Evolutionary conservation across 352 stramenopile genomes (phyloP).

Genomic region (Aphanomyces stellatus): DNA sequence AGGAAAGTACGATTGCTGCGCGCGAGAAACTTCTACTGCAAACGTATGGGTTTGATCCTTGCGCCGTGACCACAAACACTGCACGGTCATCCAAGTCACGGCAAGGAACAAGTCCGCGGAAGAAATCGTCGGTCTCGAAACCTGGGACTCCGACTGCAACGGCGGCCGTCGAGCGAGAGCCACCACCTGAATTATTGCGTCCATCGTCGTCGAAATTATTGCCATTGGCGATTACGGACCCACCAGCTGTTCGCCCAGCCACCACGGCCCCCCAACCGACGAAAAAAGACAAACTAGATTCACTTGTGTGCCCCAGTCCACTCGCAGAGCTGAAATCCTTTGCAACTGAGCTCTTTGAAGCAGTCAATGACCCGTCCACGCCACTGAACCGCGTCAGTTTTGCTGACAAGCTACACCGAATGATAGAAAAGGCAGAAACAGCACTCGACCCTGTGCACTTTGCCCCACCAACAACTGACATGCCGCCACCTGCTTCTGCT

Average conservation of each 20-base stretch:
- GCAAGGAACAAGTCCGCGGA: background rate
- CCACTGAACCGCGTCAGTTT: slow-evolving; percentile 55
- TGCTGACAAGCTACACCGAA: slow-evolving; percentile 79
- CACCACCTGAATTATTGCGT: no score
- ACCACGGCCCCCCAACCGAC: background rate
- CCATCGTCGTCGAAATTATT: slow-evolving; percentile 15
- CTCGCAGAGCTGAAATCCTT: slow-evolving; percentile 9
- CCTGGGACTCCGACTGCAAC: no score
- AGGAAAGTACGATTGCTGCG: background rate
- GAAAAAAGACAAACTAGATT: background rate
- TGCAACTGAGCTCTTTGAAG: slow-evolving; percentile 18
- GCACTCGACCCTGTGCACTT: slow-evolving; percentile 34
- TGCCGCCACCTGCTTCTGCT: background rate
- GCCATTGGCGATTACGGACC: background rate
- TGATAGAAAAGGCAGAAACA: slow-evolving; percentile 80
- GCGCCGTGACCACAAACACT: background rate
- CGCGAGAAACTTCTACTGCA: slow-evolving; percentile 13
- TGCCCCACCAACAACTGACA: background rate
- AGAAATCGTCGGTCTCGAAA: background rate
- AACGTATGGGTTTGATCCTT: slow-evolving; percentile 15
- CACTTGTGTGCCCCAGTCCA: background rate
- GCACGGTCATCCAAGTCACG: background rate
- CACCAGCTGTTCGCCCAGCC: background rate
- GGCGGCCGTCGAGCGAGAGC: no score
- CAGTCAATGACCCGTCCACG: background rate